Base-by-base conservation (phyloP, 345 rosid genomes). In the Trapa incisa region DNA sequence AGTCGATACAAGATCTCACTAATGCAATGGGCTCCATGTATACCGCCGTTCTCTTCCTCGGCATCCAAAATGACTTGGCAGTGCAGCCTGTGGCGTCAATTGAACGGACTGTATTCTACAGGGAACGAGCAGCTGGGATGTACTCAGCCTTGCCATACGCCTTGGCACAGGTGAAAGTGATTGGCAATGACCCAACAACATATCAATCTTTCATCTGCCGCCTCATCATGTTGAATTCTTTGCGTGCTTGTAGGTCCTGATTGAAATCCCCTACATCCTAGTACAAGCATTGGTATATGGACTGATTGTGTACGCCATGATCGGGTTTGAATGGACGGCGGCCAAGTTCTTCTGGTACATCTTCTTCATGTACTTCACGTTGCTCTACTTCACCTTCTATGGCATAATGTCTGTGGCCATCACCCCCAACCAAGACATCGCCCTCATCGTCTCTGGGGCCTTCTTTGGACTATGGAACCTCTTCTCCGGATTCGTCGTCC, bases 401-500 rank as follows among this genome's bases (percentile, higher is more conserved):
- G 84, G 85, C 45, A 81, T 84, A 86, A 78, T 84, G 88, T 68
- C 79, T 0, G 85, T 77, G 17, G 70, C 88, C 32, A 36, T 84
- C 36, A 78, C 86, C 22, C 88, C 88, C 41, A 79, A 84, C 73
- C 84, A 76, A 39, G 80, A 77, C 48, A 73, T 77, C 36, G 85
- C 85, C 0, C 76, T 80, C 50, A 76, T 82, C 10, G 67, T 84
- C 38, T 82, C 84, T 4, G 75, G 84, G 6, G 74, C 82, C 13
- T 81, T 81, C 74, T 81, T 75, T n/a, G 70, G 81, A 4, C 66
- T 81, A 61, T 82, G 80, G 63, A 80, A 76, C 69, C 85, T 84
- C 37, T 84, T 81, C 85, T 80, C 84, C 1, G 88, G 85, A 47
- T 84, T 84, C 80, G 71, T 80, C 68, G 78, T 84, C 47, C 88